Conservation (phyloP, 129 eudicot species). For the Flaveria robusta region DNA sequence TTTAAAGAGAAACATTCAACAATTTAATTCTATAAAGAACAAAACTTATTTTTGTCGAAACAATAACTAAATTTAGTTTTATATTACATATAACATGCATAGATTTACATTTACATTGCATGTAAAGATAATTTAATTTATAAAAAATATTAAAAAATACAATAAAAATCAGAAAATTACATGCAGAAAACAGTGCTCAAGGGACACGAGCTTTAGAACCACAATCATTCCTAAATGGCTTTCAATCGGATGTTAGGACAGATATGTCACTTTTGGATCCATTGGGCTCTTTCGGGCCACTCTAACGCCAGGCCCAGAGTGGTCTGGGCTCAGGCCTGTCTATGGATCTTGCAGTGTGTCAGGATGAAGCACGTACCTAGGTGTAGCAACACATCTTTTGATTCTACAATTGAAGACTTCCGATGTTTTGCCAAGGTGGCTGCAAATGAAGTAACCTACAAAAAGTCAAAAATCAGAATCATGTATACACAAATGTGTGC, state of each 20-base stretch:
- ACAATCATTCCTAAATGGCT: background rate
- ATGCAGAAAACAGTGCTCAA: background rate
- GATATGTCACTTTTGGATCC: background rate
- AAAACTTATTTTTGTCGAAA: background rate
- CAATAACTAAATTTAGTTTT: background rate
- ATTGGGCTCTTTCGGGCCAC: background rate
- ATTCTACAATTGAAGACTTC: slow-evolving; percentile 77
- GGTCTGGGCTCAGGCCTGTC: background rate
- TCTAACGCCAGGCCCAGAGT: background rate
- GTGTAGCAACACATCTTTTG: slow-evolving; percentile 93
- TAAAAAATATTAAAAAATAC: too few relatives aligned
- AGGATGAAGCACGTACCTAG: slow-evolving; percentile 51
- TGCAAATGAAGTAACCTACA: slow-evolving; percentile 81
- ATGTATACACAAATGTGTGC: background rate
- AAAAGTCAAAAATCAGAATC: slow-evolving; percentile 18
- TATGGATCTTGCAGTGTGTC: background rate
- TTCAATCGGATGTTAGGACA: background rate
- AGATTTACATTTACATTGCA: background rate
- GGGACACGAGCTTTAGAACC: background rate
- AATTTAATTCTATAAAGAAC: background rate
- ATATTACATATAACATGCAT: background rate
- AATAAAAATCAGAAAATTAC: background rate
- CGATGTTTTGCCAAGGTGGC: slow-evolving; percentile 91
- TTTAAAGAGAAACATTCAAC: background rate
- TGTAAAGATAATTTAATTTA: background rate